phyloP scores from a whole-genome alignment of 257 asterid species.

The Coffea canephora region DNA sequence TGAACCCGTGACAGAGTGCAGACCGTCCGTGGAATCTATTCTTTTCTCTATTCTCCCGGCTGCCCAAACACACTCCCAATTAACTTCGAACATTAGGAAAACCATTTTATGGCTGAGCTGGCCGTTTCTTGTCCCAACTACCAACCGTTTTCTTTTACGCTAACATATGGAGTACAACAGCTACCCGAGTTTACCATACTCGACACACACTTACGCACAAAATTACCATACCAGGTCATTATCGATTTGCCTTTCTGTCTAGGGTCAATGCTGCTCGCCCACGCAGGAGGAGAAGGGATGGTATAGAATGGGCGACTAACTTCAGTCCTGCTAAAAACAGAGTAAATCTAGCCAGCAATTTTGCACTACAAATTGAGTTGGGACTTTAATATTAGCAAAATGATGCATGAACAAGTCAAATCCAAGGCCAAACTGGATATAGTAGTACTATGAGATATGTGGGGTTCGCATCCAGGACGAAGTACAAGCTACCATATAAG shows the following conservation, averaged over 20 bases:
- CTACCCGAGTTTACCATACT: neutral
- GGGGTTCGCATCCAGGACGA: neutral
- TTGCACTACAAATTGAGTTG: neutral
- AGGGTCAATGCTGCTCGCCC: neutral
- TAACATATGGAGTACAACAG: too few relatives aligned
- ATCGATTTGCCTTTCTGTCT: neutral
- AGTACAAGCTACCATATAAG: conserved; percentile 3
- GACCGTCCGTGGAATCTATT: too few relatives aligned
- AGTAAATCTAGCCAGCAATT: too few relatives aligned
- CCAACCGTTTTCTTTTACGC: neutral
- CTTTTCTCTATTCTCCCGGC: neutral
- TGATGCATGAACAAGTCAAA: neutral
- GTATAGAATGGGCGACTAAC: neutral
- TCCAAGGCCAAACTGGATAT: neutral
- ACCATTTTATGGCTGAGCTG: neutral
- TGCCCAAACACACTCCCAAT: neutral
- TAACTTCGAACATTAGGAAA: too few relatives aligned
- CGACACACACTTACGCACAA: neutral
- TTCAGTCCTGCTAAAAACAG: neutral
- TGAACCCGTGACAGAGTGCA: too few relatives aligned
- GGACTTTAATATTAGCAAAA: neutral
- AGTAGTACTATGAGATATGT: neutral
- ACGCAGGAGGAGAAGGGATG: neutral
- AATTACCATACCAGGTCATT: neutral
- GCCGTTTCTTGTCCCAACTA: neutral